Evolutionary conservation across 2,329 filamentous ascomycete genomes (phyloP).

Genomic region (Ophiostoma novo-ulmi): DNA sequence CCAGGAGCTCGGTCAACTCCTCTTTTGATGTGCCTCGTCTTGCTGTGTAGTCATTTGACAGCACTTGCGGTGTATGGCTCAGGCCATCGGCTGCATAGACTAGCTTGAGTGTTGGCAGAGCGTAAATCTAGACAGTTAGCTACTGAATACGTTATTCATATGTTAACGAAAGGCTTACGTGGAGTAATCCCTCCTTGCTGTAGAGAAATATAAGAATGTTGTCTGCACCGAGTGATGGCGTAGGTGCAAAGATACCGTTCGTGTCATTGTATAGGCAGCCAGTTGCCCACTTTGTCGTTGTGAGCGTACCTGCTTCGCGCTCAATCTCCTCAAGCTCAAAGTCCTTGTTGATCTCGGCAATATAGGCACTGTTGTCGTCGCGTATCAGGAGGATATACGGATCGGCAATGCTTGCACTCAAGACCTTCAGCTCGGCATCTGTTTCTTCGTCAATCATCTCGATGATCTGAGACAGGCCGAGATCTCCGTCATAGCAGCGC

Average conservation of each 20-base stretch:
- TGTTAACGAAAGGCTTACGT: slow-evolving; percentile 43
- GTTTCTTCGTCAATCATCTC: slow-evolving; percentile 90
- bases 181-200: slow-evolving; percentile 65
- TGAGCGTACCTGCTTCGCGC: slow-evolving; percentile 52
- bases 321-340: slow-evolving; percentile 82
- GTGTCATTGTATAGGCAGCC: slow-evolving; percentile 77
- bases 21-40: slow-evolving; percentile 69
- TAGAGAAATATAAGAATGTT: slow-evolving; percentile 72
- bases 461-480: slow-evolving; percentile 84
- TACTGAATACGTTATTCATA: not conserved
- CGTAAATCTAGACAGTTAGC: slow-evolving; percentile 53
- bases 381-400: slow-evolving; percentile 78
- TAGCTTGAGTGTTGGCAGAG: slow-evolving; percentile 66
- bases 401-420: slow-evolving; percentile 78
- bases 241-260: slow-evolving; percentile 48
- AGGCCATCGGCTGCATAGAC: slow-evolving; percentile 73
- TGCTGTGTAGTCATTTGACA: slow-evolving; percentile 65
- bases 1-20: slow-evolving; percentile 68
- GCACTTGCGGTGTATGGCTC: slow-evolving; percentile 67
- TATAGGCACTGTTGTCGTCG: slow-evolving; percentile 73
- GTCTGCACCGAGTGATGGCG: slow-evolving; percentile 35
- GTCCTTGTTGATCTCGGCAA: slow-evolving; percentile 73
- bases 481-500: slow-evolving; percentile 82
- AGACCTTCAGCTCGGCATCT: slow-evolving; percentile 69
- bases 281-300: slow-evolving; percentile 68